These are phyloP conservation scores for Cryptosporidium sp. DNA, from an alignment of 169 alveolate species.

Conservation along the genomic window DNA sequence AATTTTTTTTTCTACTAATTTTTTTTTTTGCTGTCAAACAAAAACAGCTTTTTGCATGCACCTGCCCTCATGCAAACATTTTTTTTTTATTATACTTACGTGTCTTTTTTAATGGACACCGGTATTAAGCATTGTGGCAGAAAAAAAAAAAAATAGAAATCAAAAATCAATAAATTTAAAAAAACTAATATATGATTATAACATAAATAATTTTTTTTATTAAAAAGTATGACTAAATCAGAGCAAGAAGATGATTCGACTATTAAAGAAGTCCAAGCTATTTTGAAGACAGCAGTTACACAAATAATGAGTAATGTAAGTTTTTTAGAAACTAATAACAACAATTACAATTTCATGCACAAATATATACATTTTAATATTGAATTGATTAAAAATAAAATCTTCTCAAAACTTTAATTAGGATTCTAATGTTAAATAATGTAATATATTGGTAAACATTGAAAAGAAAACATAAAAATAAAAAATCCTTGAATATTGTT, in stretches of 20 bases:
- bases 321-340: not conserved
- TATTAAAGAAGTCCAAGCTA: constrained; percentile 35
- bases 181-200: not conserved
- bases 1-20: not conserved
- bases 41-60: constrained; percentile 23
- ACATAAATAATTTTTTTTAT: not conserved
- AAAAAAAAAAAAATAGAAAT: not conserved
- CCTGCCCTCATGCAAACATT: constrained; percentile 39
- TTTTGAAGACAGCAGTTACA: constrained; percentile 19
- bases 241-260: constrained; percentile 1
- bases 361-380: not conserved
- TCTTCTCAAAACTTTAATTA: not conserved
- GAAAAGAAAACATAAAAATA: not conserved
- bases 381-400: not conserved
- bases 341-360: not conserved
- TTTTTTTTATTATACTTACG: constrained; percentile 1
- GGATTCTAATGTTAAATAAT: not conserved
- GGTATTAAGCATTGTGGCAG: constrained; percentile 22
- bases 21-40: constrained; percentile 4
- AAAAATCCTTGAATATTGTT: not conserved
- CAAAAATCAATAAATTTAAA: not conserved
- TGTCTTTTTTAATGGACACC: constrained; percentile 41
- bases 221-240: not conserved
- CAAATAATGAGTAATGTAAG: constrained; percentile 72
- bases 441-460: not conserved